These are phyloP conservation scores for Helicostylum pulchrum DNA, from an alignment of 192 early-diverging fungal species.

Conservation along the genomic window DNA sequence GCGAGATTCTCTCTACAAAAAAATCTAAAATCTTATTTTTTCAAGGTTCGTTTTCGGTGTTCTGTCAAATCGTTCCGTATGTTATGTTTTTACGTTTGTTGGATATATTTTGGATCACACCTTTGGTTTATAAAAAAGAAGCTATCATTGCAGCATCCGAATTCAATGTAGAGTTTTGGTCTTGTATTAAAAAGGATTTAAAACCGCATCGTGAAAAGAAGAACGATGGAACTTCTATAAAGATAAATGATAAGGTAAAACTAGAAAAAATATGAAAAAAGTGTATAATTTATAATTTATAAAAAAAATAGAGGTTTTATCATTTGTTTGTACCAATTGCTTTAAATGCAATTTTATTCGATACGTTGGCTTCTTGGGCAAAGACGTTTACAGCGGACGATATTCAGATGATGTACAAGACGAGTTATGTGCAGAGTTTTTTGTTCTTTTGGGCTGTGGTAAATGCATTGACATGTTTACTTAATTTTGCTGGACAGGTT, in stretches of 20 bases:
- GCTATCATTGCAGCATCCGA: not conserved
- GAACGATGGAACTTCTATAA: not conserved
- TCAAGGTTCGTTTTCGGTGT: slow-evolving; percentile 1
- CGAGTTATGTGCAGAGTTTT: not conserved
- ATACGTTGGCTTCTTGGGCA: slow-evolving; percentile 10
- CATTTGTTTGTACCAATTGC: slow-evolving; percentile 8
- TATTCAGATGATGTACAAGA: not conserved
- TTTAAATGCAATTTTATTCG: not conserved
- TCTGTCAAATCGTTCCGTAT: slow-evolving; percentile 3
- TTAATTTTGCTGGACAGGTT: slow-evolving; percentile 5
- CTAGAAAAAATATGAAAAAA: too few relatives aligned
- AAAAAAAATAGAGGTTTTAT: slow-evolving; percentile 13
- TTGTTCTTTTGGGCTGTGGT: not conserved
- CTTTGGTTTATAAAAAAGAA: slow-evolving; percentile 5
- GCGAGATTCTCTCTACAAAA: not conserved
- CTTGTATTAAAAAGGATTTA: not conserved
- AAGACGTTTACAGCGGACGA: slow-evolving; percentile 9
- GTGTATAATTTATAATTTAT: too few relatives aligned
- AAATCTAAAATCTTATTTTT: not conserved
- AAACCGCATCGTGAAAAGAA: not conserved
- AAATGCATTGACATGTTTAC: not conserved
- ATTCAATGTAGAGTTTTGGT: slow-evolving; percentile 2
- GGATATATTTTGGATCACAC: slow-evolving; percentile 7
- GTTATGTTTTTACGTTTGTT: slow-evolving; percentile 2
- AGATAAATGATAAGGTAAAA: too few relatives aligned